Evolutionary conservation across 495 filamentous ascomycete genomes (phyloP).

Genomic region (Penicillium tannophilum): DNA sequence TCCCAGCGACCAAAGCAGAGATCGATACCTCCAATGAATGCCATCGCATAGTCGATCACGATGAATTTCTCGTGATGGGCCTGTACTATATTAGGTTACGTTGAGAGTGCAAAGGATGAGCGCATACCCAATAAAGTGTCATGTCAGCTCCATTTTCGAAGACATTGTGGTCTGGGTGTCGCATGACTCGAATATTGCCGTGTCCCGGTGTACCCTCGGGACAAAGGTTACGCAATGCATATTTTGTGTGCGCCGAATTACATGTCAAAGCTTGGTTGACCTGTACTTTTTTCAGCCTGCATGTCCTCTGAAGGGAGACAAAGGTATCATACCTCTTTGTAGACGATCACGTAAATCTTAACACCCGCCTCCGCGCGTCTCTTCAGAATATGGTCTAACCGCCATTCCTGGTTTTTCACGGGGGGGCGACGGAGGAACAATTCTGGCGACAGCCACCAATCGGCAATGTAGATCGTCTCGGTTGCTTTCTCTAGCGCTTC

Average conservation of each 20-base stretch:
- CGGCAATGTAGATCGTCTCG: slow-evolving; percentile 92
- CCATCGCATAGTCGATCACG: slow-evolving; percentile 85
- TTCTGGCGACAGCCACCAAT: slow-evolving; percentile 97
- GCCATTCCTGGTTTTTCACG: slow-evolving; percentile 78
- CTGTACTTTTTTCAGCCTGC: slow-evolving; percentile 24
- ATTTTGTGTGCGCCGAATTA: slow-evolving; percentile 91
- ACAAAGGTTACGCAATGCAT: slow-evolving; percentile 78
- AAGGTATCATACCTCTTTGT: slow-evolving; percentile 67
- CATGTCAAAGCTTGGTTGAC: slow-evolving; percentile 81
- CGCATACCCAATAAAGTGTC: slow-evolving; percentile 86
- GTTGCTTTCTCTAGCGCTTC: slow-evolving; percentile 82
- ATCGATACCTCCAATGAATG: slow-evolving; percentile 92
- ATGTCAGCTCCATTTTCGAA: slow-evolving; percentile 93
- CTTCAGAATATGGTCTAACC: slow-evolving; percentile 84
- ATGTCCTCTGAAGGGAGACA: neutral
- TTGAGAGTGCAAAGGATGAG: neutral
- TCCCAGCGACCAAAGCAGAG: slow-evolving; percentile 98
- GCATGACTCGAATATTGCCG: slow-evolving; percentile 86
- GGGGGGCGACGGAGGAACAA: slow-evolving; percentile 87
- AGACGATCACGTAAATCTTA: slow-evolving; percentile 92
- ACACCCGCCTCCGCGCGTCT: slow-evolving; percentile 87
- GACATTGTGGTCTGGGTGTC: slow-evolving; percentile 94
- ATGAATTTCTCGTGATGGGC: slow-evolving; percentile 97
- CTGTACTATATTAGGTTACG: slow-evolving; percentile 24
- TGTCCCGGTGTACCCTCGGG: slow-evolving; percentile 76